These are phyloP conservation scores for Fraxinus xanthoxyloides DNA, from an alignment of 305 asterid genomes.

Conservation along the genomic window DNA sequence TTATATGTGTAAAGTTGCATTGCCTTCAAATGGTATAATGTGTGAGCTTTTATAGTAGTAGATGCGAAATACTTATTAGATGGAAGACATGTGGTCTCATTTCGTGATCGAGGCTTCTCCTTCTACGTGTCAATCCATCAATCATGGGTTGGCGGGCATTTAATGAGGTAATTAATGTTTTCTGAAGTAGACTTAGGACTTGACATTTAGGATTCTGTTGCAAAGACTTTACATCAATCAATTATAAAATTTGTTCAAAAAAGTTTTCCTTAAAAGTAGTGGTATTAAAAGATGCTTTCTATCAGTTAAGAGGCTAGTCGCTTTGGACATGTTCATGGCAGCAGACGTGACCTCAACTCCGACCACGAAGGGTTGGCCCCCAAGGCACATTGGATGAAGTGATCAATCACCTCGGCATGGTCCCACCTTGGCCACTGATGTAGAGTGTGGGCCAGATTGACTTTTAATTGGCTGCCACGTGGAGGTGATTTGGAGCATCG, in stretches of 20 bases:
- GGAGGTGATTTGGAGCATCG: too few relatives aligned
- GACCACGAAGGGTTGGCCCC: neutral
- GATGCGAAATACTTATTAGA: neutral
- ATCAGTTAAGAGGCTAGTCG: neutral
- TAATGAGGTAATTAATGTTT: neutral
- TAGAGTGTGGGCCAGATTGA: neutral
- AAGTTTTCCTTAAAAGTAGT: neutral
- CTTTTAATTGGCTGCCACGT: too few relatives aligned
- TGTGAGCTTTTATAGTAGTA: neutral
- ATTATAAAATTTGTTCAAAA: neutral
- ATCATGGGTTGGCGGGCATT: neutral
- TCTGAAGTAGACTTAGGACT: neutral
- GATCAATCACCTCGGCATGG: neutral
- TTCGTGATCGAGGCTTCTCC: neutral
- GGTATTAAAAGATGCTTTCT: neutral
- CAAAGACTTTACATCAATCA: neutral
- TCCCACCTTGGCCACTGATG: neutral
- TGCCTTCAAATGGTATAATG: too few relatives aligned
- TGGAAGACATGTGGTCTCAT: neutral
- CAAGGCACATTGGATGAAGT: neutral
- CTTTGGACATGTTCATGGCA: neutral
- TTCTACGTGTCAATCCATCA: neutral
- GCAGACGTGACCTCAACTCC: neutral
- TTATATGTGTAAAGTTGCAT: too few relatives aligned
- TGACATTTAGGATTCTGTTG: neutral